Base-by-base conservation (phyloP, 1,284 basidiomycete genomes). In the Cryptococcus maquisensis region DNA sequence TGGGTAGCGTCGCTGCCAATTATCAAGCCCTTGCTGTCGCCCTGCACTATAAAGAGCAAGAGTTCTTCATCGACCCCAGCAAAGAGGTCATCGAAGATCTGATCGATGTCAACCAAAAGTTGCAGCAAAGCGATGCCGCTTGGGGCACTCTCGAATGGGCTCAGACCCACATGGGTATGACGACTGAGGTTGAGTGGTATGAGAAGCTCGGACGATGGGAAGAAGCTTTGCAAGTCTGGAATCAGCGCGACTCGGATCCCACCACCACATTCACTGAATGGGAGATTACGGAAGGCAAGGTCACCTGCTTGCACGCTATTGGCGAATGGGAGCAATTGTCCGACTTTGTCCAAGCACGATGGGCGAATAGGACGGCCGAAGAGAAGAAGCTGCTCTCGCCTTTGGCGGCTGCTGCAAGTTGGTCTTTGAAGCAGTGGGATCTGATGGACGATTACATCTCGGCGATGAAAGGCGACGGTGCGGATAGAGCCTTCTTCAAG, bases 11-110 rank as follows among this genome's bases (percentile, higher is more conserved):
- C 68, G 90, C 96, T 0, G 85, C 90, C 77, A 89, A 88, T 63
- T 94, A 91, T 76, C 88, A 93, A 74, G 94, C 94, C 1, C 97
- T 95, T 66, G 96, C 96, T 13, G 98, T 98, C 73, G 95, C 96
- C 0, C 81, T 99, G 40, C 96, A 99, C 75, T 98, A 98, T 81
- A 98, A 98, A 75, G 96, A 99, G 69, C 82, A 96, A 42, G 96
- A 98, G 75, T 98, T 91, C 77, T 94, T 98, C 70, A 85, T 87
- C 2, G 94, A 96, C 66, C 82, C 86, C 6, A 74, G 72, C 2
- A 71, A 78, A 2, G 69, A 76, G 2, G 92, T 96, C 43, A 90
- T 98, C 60, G 95, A 98, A 69, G 87, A 91, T 21, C 82, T 99
- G 15, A 97, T 99, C 69, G 87, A 90, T 51, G 95, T 99, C 76